Base-by-base conservation (phyloP, 495 filamentous ascomycete genomes). In the Penicillium steckii region DNA sequence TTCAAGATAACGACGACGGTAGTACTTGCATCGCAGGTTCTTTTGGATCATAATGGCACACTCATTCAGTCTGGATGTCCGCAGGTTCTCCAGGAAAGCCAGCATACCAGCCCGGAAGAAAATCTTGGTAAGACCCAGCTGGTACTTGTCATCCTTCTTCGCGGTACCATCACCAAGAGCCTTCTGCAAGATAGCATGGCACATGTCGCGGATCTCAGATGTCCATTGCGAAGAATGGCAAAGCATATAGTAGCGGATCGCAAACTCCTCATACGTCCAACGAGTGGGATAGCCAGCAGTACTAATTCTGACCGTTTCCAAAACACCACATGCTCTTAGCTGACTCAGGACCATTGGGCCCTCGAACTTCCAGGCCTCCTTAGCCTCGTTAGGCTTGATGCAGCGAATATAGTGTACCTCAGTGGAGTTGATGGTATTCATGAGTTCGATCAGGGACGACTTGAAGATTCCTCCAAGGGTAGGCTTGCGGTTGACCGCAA, bases 81-180 rank as follows among this genome's bases (percentile, higher is more conserved):
- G 85, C 43, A 97, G 78, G 56, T 96, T 97, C 69, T 99, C 94
- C 13, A 99, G 76, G 72, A 95, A 96, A 9, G 94, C 94, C 56
- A 99, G 86, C 94, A 99, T 99, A 61, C 94, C 94, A 23, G 94
- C 94, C 38, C 94, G 84, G 83, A 99, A 99, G 73, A 99, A 99
- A 55, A 97, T 96, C 76, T 99, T 99, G 24, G 91, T 97, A 62
- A 97, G 75, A 62, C 94, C 94, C 41, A 97, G 76, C 66, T 99
- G 94, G 66, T 97, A 99, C 71, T 93, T 97, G 69, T 96, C 92
- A 38, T 88, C 79, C 44, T 90, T 91, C 56, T 91, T 85, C 44
- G 85, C 85, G 40, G 81, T 89, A 38, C 82, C 79, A 56, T 84
- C 82, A 19, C 93, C 95, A 25, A 99, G 81, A n/a, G 91, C 93